Evolutionary conservation across 129 eudicot genomes (phyloP).

Genomic region (Rutidosis leptorrhynchoides): DNA sequence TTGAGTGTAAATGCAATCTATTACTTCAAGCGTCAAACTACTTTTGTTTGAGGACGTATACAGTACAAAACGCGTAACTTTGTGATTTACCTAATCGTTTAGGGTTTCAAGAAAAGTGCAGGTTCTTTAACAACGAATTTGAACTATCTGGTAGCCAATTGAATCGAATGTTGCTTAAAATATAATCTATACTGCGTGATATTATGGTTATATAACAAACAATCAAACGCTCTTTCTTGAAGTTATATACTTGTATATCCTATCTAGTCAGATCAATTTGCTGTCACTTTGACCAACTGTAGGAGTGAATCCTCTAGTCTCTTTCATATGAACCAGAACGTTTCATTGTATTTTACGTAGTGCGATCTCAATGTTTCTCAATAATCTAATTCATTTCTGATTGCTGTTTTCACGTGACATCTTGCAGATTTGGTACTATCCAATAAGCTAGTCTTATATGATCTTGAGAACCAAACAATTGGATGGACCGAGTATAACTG

Average conservation of each 20-base stretch:
- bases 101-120: not conserved
- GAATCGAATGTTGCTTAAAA: too few species aligned
- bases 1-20: conserved; percentile 1
- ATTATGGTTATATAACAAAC: too few species aligned
- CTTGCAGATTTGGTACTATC: conserved; percentile 79
- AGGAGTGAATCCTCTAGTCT: not conserved
- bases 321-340: not conserved
- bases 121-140: not conserved
- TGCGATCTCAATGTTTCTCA: not conserved
- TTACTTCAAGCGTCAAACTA: not conserved
- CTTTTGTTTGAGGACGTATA: conserved; percentile 2
- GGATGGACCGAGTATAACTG: conserved; percentile 89
- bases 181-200: too few species aligned
- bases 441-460: conserved; percentile 74
- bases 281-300: not conserved
- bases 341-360: not conserved
- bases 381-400: not conserved
- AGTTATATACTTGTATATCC: not conserved
- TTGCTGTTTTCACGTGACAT: conserved; percentile 11
- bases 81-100: not conserved
- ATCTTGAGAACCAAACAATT: conserved; percentile 73
- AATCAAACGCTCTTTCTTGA: too few species aligned
- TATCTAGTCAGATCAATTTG: not conserved
- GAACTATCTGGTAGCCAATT: not conserved
- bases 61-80: conserved; percentile 1